A percentile compares a stretch with the other conserved stretches of the same genome.
phyloP scores from a whole-genome alignment of 306 rosid species.

The Ceratonia siliqua region DNA sequence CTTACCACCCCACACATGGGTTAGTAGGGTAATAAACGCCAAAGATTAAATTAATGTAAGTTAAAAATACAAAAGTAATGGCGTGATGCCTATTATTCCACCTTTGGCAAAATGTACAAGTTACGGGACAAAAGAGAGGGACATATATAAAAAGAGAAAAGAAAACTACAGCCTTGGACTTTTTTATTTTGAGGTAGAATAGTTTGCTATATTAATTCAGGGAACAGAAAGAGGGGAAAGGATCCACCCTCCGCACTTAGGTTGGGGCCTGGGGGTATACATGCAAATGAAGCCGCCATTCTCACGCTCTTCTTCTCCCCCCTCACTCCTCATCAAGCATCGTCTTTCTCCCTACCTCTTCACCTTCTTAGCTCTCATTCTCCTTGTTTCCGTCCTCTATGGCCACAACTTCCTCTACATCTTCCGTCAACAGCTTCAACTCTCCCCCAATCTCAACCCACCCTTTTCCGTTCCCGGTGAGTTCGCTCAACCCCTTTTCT shows the following conservation, averaged over 20 bases:
- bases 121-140: too few relatives aligned
- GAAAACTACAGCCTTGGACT: too few relatives aligned
- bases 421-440: conserved; percentile 61
- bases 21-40: too few relatives aligned
- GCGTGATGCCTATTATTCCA: too few relatives aligned
- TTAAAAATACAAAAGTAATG: too few relatives aligned
- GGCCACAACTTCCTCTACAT: conserved; percentile 69
- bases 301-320: conserved; percentile 46
- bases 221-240: not conserved
- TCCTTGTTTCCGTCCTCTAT: conserved; percentile 75
- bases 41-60: too few relatives aligned
- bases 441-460: conserved; percentile 35
- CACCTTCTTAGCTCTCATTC: conserved; percentile 65
- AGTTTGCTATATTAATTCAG: not conserved
- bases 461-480: conserved; percentile 47
- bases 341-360: conserved; percentile 79
- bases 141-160: too few relatives aligned
- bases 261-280: conserved; percentile 22
- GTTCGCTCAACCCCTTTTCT: conserved; percentile 34
- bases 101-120: too few relatives aligned
- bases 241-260: not conserved
- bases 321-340: conserved; percentile 50
- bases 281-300: conserved; percentile 65
- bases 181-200: not conserved
- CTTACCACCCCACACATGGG: too few relatives aligned